phyloP scores from a whole-genome alignment of 768 basidiomycete species.

The Polyporus arcularius region DNA sequence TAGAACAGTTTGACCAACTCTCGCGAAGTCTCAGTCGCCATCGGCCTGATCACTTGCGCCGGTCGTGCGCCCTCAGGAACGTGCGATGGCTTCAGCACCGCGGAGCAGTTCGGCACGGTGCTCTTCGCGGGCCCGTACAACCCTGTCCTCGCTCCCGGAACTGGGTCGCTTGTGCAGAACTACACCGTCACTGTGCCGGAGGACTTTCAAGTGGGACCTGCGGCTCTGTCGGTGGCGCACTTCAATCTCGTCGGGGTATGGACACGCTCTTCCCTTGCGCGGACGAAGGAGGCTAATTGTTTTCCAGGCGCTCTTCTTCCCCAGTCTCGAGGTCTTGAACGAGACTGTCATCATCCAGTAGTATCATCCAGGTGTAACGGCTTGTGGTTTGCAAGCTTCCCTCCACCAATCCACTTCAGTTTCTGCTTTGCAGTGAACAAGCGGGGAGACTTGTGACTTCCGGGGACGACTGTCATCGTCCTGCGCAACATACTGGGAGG shows the following conservation, averaged over 20 bases:
- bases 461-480: too few species aligned
- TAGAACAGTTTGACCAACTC: constrained; percentile 32
- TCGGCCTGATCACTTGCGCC: constrained; percentile 30
- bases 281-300: too few species aligned
- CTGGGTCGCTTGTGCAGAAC: not conserved
- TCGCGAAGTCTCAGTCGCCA: constrained; percentile 35
- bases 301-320: too few species aligned
- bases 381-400: too few species aligned
- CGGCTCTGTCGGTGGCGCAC: constrained; percentile 13
- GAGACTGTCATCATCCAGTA: too few species aligned
- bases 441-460: too few species aligned
- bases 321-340: too few species aligned
- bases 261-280: too few species aligned
- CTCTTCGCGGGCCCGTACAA: constrained; percentile 32
- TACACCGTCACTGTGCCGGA: constrained; percentile 25
- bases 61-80: not conserved
- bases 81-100: constrained; percentile 21
- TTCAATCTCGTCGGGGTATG: constrained; percentile 17
- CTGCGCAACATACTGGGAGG: too few species aligned
- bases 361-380: too few species aligned
- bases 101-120: constrained; percentile 29
- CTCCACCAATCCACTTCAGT: too few species aligned
- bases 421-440: too few species aligned
- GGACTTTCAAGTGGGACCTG: constrained; percentile 5
- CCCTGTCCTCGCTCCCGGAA: constrained; percentile 20